Evolutionary conservation across 2,329 filamentous ascomycete species (phyloP).

Genomic region (Alternaria novae-zelandiae): DNA sequence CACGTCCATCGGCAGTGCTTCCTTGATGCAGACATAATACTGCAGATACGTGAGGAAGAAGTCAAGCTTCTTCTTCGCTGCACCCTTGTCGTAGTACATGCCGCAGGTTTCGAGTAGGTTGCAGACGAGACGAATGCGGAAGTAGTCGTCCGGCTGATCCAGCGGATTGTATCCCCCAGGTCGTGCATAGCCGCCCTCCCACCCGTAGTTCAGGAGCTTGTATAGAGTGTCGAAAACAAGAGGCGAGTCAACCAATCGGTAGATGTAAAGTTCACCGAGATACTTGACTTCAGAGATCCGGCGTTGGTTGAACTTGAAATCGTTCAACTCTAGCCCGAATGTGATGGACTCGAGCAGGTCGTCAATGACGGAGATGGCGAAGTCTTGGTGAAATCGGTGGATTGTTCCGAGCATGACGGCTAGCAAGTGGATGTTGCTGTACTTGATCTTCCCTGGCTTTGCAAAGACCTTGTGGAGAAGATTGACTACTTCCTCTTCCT

Average conservation of each 20-base stretch:
- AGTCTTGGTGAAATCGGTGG: slow-evolving; percentile 89
- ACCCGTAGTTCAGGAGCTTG: slow-evolving; percentile 90
- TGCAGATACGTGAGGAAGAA: slow-evolving; percentile 97
- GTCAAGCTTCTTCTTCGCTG: slow-evolving; percentile 94
- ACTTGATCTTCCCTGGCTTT: slow-evolving; percentile 96
- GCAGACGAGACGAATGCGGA: slow-evolving; percentile 88
- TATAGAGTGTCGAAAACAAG: slow-evolving; percentile 96
- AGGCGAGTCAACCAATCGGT: slow-evolving; percentile 92
- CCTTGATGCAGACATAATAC: slow-evolving; percentile 94
- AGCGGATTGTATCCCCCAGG: slow-evolving; percentile 78
- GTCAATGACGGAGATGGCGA: slow-evolving; percentile 90
- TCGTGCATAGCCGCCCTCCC: slow-evolving; percentile 79
- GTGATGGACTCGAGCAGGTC: slow-evolving; percentile 87
- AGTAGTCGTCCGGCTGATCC: slow-evolving; percentile 92
- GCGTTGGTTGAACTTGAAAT: slow-evolving; percentile 96
- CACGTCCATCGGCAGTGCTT: slow-evolving; percentile 91
- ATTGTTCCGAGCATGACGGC: slow-evolving; percentile 88
- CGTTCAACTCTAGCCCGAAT: slow-evolving; percentile 89
- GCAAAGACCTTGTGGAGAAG: slow-evolving; percentile 91
- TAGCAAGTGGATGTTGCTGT: slow-evolving; percentile 92
- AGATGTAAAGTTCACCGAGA: slow-evolving; percentile 94
- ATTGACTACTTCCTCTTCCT: slow-evolving; percentile 82
- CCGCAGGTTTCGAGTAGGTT: slow-evolving; percentile 94
- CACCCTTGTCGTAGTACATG: slow-evolving; percentile 92
- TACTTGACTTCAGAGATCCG: slow-evolving; percentile 96